Percentiles rank a stretch among this genome's conserved stretches.
Conservation (phyloP, 73 alveolate species). For the Symbiodinium natans region DNA sequence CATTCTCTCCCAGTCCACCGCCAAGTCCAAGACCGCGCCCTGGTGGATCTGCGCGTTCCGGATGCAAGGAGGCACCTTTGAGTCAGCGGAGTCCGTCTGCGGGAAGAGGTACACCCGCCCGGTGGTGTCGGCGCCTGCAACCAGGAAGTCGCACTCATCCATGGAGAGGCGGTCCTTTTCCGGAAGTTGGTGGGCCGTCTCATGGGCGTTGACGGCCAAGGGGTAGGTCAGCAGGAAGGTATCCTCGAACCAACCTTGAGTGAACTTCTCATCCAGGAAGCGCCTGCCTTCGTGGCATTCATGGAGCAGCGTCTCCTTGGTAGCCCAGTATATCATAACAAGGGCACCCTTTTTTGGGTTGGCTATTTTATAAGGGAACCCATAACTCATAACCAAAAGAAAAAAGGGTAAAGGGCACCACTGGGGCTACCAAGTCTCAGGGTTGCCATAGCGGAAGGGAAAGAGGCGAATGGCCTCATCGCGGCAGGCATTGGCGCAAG, state of each 20-base stretch:
- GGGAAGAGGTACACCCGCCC: constrained; percentile 41
- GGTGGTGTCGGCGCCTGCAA: constrained; percentile 7
- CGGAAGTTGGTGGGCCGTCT: background rate
- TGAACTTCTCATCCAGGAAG: background rate
- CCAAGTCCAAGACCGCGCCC: constrained; percentile 10
- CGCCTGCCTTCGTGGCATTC: background rate
- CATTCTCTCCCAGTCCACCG: constrained; percentile 43
- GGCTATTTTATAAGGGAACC: too few relatives aligned
- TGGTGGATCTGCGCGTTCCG: background rate
- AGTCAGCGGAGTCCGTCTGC: background rate
- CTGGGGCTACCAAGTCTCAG: too few relatives aligned
- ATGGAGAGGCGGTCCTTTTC: background rate
- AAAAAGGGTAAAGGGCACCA: too few relatives aligned
- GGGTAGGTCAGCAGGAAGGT: background rate
- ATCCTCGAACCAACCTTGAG: background rate
- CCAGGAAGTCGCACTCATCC: background rate
- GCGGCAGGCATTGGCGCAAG: constrained; percentile 39
- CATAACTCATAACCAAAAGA: too few relatives aligned
- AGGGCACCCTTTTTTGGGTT: too few relatives aligned
- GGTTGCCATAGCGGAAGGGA: constrained; percentile 45
- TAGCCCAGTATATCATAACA: too few relatives aligned
- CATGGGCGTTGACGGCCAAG: background rate
- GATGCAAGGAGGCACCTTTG: background rate
- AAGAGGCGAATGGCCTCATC: constrained; percentile 46
- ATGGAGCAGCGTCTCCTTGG: background rate